phyloP scores from a whole-genome alignment of 2,329 filamentous ascomycete genomes.

The Mycocentrospora acerina region DNA sequence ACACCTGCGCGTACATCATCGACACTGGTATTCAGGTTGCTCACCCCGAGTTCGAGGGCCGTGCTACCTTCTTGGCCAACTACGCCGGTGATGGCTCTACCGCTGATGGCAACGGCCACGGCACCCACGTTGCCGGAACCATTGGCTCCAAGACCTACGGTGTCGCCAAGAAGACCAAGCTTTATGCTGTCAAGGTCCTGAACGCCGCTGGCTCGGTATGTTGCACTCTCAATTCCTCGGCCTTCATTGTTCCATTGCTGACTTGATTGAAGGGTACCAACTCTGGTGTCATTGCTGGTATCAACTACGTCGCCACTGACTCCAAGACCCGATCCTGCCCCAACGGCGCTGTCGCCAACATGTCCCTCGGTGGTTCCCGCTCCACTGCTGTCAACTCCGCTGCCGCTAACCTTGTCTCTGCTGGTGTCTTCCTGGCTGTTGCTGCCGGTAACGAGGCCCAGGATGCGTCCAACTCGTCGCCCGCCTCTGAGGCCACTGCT shows the following conservation, averaged over 20 bases:
- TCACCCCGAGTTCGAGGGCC: slow-evolving; percentile 51
- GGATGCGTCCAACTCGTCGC: slow-evolving; percentile 38
- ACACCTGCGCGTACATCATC: slow-evolving; percentile 60
- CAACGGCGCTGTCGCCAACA: slow-evolving; percentile 40
- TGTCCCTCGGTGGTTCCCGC: slow-evolving; percentile 45
- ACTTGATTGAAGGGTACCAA: slow-evolving; percentile 38
- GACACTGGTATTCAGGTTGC: slow-evolving; percentile 63
- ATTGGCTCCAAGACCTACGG: slow-evolving; percentile 42
- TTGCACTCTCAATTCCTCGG: slow-evolving; percentile 2
- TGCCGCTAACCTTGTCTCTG: slow-evolving; percentile 36
- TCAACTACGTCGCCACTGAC: slow-evolving; percentile 40
- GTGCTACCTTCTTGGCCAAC: slow-evolving; percentile 42
- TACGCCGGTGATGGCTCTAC: slow-evolving; percentile 38
- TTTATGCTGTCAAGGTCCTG: slow-evolving; percentile 46
- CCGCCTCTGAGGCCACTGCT: slow-evolving; percentile 41
- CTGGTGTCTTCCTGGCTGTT: slow-evolving; percentile 44
- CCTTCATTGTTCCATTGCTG: slow-evolving; percentile 3
- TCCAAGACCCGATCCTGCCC: slow-evolving; percentile 35
- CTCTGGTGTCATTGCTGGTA: slow-evolving; percentile 44
- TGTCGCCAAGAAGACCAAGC: slow-evolving; percentile 42
- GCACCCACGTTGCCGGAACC: slow-evolving; percentile 42
- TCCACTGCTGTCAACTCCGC: slow-evolving; percentile 43
- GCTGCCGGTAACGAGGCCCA: slow-evolving; percentile 43
- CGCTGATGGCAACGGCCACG: slow-evolving; percentile 44
- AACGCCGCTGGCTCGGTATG: slow-evolving; percentile 37